Evolutionary conservation across 176 grass and related monocot genomes (phyloP).

Genomic region (Musa schizocarpa): DNA sequence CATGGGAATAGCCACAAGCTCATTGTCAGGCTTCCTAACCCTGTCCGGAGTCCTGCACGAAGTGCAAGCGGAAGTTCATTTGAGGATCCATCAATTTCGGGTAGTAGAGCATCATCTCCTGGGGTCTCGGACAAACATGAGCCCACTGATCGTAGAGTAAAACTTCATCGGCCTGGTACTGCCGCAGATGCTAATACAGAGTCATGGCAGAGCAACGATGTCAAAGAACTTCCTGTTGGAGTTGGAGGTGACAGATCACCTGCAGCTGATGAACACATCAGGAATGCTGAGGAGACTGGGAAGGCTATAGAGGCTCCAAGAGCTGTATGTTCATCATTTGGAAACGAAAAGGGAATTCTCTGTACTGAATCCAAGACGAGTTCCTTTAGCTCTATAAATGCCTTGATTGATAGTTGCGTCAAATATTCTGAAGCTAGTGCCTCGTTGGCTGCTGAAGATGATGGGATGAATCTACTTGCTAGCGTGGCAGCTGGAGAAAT

Average conservation of each 20-base stretch:
- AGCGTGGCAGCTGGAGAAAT: conserved; percentile 79
- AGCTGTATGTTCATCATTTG: conserved; percentile 31
- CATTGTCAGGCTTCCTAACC: conserved; percentile 64
- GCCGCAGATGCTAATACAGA: conserved; percentile 41
- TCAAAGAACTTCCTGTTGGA: conserved; percentile 42
- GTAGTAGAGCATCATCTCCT: conserved; percentile 50
- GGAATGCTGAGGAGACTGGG: conserved; percentile 32
- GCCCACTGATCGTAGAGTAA: conserved; percentile 48
- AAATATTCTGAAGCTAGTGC: conserved; percentile 56
- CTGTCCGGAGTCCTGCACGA: conserved; percentile 57
- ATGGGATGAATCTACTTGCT: conserved; percentile 94
- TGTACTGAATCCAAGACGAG: conserved; percentile 29
- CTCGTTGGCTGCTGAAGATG: conserved; percentile 56
- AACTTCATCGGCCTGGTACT: conserved; percentile 39
- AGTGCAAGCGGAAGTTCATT: conserved; percentile 50
- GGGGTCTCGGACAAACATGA: conserved; percentile 54
- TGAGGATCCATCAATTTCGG: conserved; percentile 48
- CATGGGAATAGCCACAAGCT: conserved; percentile 53
- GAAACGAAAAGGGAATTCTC: conserved; percentile 36
- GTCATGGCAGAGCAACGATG: conserved; percentile 50
- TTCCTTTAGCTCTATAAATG: conserved; percentile 82
- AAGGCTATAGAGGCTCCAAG: conserved; percentile 34
- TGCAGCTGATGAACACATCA: conserved; percentile 32
- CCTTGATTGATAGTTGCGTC: conserved; percentile 65
- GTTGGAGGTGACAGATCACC: conserved; percentile 47